These are phyloP conservation scores for Cryptosporidium andersoni DNA, from an alignment of 169 alveolate species.

Conservation along the genomic window DNA sequence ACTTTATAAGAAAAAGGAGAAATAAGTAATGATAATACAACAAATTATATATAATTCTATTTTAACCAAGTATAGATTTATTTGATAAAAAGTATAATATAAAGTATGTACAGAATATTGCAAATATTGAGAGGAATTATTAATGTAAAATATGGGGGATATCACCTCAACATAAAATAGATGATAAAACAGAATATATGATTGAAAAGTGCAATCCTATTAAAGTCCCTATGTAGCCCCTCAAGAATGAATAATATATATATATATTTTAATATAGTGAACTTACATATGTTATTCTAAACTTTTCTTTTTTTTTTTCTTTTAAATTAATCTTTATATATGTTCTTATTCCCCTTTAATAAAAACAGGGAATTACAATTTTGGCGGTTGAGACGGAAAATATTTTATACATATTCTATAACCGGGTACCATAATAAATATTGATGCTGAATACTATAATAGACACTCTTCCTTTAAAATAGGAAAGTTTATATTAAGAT, in stretches of 20 bases:
- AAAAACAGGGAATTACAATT: not conserved
- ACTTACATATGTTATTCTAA: not conserved
- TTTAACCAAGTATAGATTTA: too few species aligned
- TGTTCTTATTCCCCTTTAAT: not conserved
- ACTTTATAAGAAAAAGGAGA: too few species aligned
- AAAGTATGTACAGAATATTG: not conserved
- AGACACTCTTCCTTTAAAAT: not conserved
- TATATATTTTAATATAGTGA: not conserved
- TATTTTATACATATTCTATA: not conserved
- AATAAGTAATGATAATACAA: too few species aligned
- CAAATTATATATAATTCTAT: too few species aligned
- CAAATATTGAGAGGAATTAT: not conserved
- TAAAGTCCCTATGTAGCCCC: not conserved
- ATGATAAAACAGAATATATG: not conserved
- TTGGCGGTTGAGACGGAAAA: conserved; percentile 10
- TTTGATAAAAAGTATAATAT: not conserved
- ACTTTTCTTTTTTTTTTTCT: not conserved
- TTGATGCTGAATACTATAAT: not conserved
- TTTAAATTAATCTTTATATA: not conserved
- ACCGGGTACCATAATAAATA: not conserved
- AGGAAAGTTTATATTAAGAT: not conserved
- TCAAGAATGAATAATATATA: not conserved
- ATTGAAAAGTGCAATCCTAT: not conserved
- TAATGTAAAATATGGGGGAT: not conserved
- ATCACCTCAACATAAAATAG: not conserved